Evolutionary conservation across 345 rosid genomes (phyloP).

Genomic region (Salix brachista): DNA sequence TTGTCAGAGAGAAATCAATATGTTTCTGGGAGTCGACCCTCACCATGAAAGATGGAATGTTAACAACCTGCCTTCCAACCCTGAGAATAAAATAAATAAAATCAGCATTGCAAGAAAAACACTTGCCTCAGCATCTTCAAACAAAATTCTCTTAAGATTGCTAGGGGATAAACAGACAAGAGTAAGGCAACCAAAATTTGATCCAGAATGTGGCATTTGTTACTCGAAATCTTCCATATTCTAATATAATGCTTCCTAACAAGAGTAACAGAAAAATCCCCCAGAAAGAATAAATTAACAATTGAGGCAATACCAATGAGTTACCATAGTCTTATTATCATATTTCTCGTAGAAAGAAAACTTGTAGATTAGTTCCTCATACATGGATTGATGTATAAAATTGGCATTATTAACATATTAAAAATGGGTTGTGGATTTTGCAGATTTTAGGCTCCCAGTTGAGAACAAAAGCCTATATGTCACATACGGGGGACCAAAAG

Average conservation of each 20-base stretch:
- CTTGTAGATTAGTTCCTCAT: no score
- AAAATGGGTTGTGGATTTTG: neutral
- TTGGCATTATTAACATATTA: neutral
- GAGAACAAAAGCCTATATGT: neutral
- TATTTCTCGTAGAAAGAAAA: no score
- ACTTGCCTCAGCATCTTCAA: neutral
- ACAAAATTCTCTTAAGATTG: neutral
- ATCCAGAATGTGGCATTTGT: neutral
- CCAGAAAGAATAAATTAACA: neutral
- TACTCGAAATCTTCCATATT: neutral
- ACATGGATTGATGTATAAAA: no score
- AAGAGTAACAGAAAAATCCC: neutral
- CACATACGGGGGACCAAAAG: no score
- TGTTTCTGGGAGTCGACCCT: constrained; percentile 30
- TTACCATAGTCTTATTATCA: neutral
- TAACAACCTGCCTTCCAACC: constrained; percentile 32
- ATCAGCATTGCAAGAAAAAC: neutral
- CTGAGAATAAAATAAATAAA: neutral
- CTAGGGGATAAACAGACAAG: no score
- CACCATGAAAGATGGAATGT: constrained; percentile 30
- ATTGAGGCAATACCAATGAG: neutral
- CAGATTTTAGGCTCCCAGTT: neutral
- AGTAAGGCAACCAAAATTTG: neutral
- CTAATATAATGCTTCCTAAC: neutral
- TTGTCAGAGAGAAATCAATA: constrained; percentile 22